These are phyloP conservation scores for Suillus tomentosus DNA, from an alignment of 768 basidiomycete genomes.

Conservation along the genomic window DNA sequence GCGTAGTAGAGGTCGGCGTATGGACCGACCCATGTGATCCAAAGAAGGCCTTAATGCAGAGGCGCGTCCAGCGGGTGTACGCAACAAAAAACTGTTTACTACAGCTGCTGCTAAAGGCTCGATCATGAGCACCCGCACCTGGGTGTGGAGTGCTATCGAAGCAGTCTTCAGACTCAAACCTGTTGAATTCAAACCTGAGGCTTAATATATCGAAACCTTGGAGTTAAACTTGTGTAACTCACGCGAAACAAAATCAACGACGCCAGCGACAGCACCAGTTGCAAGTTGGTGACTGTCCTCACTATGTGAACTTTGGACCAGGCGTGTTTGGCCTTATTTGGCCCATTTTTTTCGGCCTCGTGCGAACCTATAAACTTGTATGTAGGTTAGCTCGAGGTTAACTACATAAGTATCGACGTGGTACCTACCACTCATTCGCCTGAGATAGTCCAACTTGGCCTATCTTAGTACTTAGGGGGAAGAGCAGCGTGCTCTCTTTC, in stretches of 20 bases:
- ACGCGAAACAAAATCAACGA: slow-evolving; percentile 2
- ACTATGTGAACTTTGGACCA: not conserved
- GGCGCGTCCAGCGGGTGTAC: slow-evolving; percentile 26
- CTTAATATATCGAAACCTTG: not conserved
- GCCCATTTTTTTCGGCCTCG: not conserved
- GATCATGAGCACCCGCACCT: slow-evolving; percentile 51
- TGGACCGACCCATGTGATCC: slow-evolving; percentile 31
- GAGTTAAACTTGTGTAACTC: not conserved
- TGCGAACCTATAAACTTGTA: not conserved
- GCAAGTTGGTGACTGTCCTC: not conserved
- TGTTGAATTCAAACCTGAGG: not conserved
- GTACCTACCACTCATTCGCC: not conserved
- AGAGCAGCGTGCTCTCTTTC: not conserved
- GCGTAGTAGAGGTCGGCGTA: slow-evolving; percentile 36
- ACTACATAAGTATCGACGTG: not conserved
- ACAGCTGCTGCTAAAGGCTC: slow-evolving; percentile 62
- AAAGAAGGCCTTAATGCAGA: slow-evolving; percentile 32
- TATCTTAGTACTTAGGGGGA: not conserved
- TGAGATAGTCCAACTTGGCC: not conserved
- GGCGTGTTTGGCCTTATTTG: not conserved
- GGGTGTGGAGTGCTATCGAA: slow-evolving; percentile 20
- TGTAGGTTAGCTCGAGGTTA: not conserved
- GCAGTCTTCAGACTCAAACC: slow-evolving; percentile 9
- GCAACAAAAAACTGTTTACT: slow-evolving; percentile 46
- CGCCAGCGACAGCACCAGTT: not conserved